Evolutionary conservation across 2,329 filamentous ascomycete genomes (phyloP).

Genomic region (Lecanosticta acicola): DNA sequence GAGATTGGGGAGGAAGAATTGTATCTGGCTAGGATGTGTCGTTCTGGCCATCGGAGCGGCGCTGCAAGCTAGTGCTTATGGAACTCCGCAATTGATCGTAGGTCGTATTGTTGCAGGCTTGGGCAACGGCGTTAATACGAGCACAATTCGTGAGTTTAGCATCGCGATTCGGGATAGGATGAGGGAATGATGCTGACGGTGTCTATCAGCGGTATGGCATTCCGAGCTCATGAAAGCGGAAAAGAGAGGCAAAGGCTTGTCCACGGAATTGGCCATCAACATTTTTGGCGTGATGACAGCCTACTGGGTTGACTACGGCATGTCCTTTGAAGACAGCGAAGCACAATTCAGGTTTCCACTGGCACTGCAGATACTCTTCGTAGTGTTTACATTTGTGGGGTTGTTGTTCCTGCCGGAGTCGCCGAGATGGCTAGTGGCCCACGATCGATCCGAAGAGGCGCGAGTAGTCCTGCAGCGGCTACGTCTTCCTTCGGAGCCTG

Average conservation of each 20-base stretch:
- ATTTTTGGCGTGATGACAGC: constrained; percentile 27
- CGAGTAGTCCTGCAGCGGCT: constrained; percentile 27
- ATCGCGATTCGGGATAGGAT: not conserved
- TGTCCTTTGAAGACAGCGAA: constrained; percentile 27
- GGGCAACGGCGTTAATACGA: constrained; percentile 34
- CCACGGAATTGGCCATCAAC: constrained; percentile 31
- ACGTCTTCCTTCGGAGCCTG: constrained; percentile 26
- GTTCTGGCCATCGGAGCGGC: constrained; percentile 46
- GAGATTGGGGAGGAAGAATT: constrained; percentile 42
- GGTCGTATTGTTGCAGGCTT: constrained; percentile 47
- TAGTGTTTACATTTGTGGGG: constrained; percentile 26
- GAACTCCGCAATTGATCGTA: constrained; percentile 40
- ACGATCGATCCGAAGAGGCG: constrained; percentile 25
- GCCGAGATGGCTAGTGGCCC: constrained; percentile 13
- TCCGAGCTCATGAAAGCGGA: constrained; percentile 40
- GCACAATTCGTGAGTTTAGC: constrained; percentile 41
- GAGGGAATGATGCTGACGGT: not conserved
- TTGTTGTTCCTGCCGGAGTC: too few species aligned
- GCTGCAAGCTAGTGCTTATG: constrained; percentile 41
- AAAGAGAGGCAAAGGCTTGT: constrained; percentile 35
- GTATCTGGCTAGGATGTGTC: constrained; percentile 42
- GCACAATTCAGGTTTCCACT: constrained; percentile 39
- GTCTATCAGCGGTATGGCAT: constrained; percentile 38
- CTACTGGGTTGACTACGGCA: constrained; percentile 34
- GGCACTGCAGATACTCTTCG: constrained; percentile 42